Evolutionary conservation across 306 rosid genomes (phyloP).

Genomic region (Cicer yamashitae): DNA sequence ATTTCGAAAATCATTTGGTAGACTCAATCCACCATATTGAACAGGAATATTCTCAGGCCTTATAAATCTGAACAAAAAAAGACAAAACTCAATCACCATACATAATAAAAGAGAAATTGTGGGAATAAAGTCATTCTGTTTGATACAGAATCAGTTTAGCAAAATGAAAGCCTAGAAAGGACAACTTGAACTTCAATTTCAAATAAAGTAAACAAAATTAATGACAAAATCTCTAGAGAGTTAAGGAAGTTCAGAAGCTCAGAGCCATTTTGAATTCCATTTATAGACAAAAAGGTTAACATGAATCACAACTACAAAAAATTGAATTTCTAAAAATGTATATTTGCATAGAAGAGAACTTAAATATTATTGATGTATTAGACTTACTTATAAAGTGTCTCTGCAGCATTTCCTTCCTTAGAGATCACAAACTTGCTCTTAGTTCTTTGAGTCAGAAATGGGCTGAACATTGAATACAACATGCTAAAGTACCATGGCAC

Average conservation of each 20-base stretch:
- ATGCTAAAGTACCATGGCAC: slow-evolving; percentile 98
- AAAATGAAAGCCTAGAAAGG: neutral
- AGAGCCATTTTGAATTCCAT: neutral
- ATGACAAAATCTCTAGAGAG: slow-evolving; percentile 1
- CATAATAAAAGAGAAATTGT: neutral
- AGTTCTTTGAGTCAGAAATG: slow-evolving; percentile 90
- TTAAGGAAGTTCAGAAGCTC: slow-evolving; percentile 2
- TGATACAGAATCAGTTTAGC: neutral
- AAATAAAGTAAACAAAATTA: slow-evolving; percentile 3
- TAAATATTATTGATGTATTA: neutral
- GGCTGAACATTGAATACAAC: slow-evolving; percentile 87
- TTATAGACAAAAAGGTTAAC: neutral
- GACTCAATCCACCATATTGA: slow-evolving; percentile 90
- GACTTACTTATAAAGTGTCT: slow-evolving; percentile 87
- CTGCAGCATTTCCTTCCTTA: slow-evolving; percentile 96
- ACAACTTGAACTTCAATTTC: neutral
- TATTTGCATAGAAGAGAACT: neutral
- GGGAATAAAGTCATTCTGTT: neutral
- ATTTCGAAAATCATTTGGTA: slow-evolving; percentile 70
- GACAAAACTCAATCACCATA: slow-evolving; percentile 7
- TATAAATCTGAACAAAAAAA: slow-evolving; percentile 63
- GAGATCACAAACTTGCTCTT: slow-evolving; percentile 97
- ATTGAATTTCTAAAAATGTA: neutral
- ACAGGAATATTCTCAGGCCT: slow-evolving; percentile 94
- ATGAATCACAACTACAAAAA: neutral